Base-by-base conservation (phyloP, 2,329 filamentous ascomycete genomes). In the Whalleya microplaca region DNA sequence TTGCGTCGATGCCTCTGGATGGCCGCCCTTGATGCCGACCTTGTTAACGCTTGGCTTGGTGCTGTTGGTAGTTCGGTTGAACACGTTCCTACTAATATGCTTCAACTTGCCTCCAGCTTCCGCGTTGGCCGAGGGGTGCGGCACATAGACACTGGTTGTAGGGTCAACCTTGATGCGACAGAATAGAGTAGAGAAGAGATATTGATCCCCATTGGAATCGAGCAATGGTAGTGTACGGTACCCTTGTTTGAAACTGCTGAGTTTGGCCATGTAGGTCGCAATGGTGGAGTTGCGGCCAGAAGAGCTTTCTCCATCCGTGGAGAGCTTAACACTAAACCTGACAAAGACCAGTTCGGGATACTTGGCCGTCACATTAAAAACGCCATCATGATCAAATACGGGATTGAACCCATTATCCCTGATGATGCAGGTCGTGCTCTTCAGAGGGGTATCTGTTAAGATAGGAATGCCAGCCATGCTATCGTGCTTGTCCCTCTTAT, bases 331-430 rank as follows among this genome's bases (percentile, higher is more conserved):
- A 21, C 89, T 93, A 85, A 92, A 96, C 45, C 92, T 90, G 50
- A 99, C 87, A 73, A 98, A 98, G 55, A 98, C 89, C 27, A 99
- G 81, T 66, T 95, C 92, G 0, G 94, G 93, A 70, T 94, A 93
- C 70, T 96, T 96, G n/a, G 95, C 98, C 46, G 92, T 92, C 21
- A 97, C 81, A 53, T 86, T 88, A 73, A 97, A 89, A 59, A 85
- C 85, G 75, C 94, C 90, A 55, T 84, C 84, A 65, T 91, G 86
- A 65, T 93, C 86, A 74, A 96, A 99, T 53, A 88, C 81, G 1
- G 95, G 95, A 71, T 96, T 96, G 77, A 96, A 98, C 21, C 93
- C 94, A 71, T 99, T 98, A 72, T 91, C 90, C 58, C 84, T 85
- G 27, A 94, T 86, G 51, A 96, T 88, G 61, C 85, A 84, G 1